phyloP scores from a whole-genome alignment of 441 rosid genomes.

The Adansonia madagascariensis region DNA sequence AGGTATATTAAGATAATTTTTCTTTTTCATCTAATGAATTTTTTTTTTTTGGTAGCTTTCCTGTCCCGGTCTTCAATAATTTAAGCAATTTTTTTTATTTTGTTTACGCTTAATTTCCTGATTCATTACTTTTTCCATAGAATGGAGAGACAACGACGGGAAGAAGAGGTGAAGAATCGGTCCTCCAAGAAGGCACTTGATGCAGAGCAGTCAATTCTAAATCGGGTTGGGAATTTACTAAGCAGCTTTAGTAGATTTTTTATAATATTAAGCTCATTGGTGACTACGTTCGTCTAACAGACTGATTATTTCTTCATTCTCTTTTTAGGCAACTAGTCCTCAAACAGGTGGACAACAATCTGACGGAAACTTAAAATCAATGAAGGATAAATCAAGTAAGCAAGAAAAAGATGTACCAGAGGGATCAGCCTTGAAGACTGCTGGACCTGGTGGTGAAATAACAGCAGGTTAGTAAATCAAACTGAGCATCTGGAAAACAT shows the following conservation, averaged over 20 bases:
- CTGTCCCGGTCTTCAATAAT: conserved; percentile 6
- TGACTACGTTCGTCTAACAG: not conserved
- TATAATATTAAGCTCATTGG: not conserved
- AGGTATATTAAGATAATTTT: conserved; percentile 46
- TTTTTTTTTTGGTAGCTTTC: not conserved
- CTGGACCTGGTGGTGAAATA: conserved; percentile 97
- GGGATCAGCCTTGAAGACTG: conserved; percentile 83
- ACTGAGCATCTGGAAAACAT: conserved; percentile 22
- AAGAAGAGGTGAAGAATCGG: conserved; percentile 85
- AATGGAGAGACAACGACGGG: conserved; percentile 98
- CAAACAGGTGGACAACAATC: conserved; percentile 70
- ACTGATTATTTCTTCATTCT: conserved; percentile 24
- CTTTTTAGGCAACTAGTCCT: conserved; percentile 80
- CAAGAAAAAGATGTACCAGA: conserved; percentile 83
- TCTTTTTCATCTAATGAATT: not conserved
- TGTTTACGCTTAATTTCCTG: conserved; percentile 18
- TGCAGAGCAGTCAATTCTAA: conserved; percentile 83
- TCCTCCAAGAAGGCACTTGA: conserved; percentile 87
- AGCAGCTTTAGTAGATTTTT: conserved; percentile 22
- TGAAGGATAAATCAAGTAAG: conserved; percentile 76
- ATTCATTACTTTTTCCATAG: conserved; percentile 43
- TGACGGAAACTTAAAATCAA: conserved; percentile 88
- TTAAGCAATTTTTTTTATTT: not conserved
- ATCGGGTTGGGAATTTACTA: conserved; percentile 60
- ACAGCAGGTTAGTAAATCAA: conserved; percentile 78